Conservation (phyloP, 75 land plant genomes). For the Cunninghamia lanceolata region DNA sequence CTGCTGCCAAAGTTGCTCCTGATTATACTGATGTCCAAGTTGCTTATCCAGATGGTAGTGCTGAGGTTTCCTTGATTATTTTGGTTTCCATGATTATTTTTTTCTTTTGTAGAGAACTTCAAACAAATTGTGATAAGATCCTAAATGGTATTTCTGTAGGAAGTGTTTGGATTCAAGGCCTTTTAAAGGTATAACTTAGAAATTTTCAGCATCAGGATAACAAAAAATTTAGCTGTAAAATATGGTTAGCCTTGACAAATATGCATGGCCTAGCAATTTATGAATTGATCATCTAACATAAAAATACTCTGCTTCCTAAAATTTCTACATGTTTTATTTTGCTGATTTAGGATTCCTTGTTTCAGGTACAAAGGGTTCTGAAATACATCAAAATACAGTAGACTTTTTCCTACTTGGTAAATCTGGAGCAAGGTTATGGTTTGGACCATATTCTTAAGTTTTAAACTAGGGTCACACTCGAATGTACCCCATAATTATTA, state of each 20-base stretch:
- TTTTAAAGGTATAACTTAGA: background rate
- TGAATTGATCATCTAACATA: background rate
- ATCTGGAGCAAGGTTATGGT: background rate
- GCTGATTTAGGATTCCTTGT: background rate
- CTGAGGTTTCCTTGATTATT: background rate
- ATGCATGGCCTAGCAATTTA: background rate
- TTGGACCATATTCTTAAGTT: conserved; percentile 1
- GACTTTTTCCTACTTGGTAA: too few species aligned
- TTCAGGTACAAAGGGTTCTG: background rate
- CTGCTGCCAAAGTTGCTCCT: background rate
- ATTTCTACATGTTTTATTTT: background rate
- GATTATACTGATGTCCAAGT: background rate
- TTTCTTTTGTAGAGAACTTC: background rate
- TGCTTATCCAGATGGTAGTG: background rate
- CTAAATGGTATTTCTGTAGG: background rate
- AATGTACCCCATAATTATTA: background rate
- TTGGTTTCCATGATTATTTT: background rate
- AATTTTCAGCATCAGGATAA: background rate
- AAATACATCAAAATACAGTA: conserved; percentile 1
- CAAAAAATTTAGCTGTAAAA: background rate
- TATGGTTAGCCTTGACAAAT: background rate
- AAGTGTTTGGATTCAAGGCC: background rate
- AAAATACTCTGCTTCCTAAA: background rate
- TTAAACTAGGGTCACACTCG: background rate
- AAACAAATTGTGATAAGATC: too few species aligned